Percentiles rank a stretch among this genome's conserved stretches.
Evolutionary conservation across 768 basidiomycete species (phyloP).

Genomic region (Tulasnella sp.): DNA sequence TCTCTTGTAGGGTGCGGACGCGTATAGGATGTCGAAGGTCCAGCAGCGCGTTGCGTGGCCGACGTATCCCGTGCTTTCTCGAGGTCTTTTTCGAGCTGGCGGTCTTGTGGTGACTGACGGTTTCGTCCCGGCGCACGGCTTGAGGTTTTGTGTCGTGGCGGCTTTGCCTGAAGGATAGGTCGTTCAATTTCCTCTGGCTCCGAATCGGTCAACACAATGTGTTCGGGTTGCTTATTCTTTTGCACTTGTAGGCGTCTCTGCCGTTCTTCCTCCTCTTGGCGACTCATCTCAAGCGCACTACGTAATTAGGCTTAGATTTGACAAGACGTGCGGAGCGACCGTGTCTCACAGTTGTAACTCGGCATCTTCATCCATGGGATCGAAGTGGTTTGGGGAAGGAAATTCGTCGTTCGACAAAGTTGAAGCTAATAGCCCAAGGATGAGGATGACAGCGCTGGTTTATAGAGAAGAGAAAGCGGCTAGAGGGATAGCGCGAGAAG

Average conservation of each 20-base stretch:
- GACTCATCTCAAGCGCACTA: constrained; percentile 15
- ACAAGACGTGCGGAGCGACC: neutral
- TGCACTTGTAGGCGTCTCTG: neutral
- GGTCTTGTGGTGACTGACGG: neutral
- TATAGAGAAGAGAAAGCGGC: too few species aligned
- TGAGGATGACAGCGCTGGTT: too few species aligned
- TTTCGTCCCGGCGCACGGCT: neutral
- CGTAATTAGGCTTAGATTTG: neutral
- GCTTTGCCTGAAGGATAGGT: neutral
- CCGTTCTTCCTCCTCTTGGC: constrained; percentile 16
- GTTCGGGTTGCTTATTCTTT: neutral
- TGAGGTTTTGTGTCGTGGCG: neutral
- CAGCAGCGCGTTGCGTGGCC: neutral
- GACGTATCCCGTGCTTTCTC: neutral
- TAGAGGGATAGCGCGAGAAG: neutral
- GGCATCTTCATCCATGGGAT: constrained; percentile 15
- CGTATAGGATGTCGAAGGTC: neutral
- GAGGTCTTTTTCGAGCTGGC: neutral
- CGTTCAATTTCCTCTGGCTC: neutral
- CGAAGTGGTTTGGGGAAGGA: neutral
- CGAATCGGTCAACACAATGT: neutral
- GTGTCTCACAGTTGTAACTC: neutral
- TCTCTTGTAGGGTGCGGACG: neutral
- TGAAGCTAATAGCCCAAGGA: neutral
- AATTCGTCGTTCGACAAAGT: neutral